Evolutionary conservation across 1,284 basidiomycete genomes (phyloP), one percentile per base, ranked within the genome.

Genomic region (Phellopilus nigrolimitatus): DNA sequence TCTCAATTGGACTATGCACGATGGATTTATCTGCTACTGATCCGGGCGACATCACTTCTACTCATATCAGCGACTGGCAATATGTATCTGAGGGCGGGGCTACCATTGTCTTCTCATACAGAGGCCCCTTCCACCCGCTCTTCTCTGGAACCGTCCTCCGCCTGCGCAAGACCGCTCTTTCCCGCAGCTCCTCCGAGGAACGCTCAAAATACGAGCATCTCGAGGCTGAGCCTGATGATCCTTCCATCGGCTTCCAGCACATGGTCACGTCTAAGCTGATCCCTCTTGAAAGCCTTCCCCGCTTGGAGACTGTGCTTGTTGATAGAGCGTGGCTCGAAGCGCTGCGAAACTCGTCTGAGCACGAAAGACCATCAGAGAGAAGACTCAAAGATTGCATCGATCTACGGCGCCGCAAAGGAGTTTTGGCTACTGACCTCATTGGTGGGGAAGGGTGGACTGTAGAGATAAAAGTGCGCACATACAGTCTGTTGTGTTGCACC

Each of bases 11-110:
- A 15, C 25, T 22, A 36, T 10, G 24, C 31, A 15, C 10, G 7
- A 47, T 48, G 46, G 13, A 38, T 33, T 19, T 28, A 27, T 30
- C 17, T 19, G 28, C 19, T 34, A 24, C 17, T 31, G 31, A 40
- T 28, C 39, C 28, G 13, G 45, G 30, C 25, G n/a, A n/a, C n/a
- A 17, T 19, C 13, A 83, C 76, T 7, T 64, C 62, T 15, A 76
- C 83, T n/a, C n/a, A n/a, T n/a, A n/a, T n/a, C 0, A 59, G 64
- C 4, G 72, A 91, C 63, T 95, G 92, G 93, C 69, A 66, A 54
- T 97, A 95, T 63, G 70, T 92, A 25, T 83, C 89, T 1, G 93
- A 95, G 68, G 93, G 93, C 12, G 90, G 88, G n/a, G 86, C 90
- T 7, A 88, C 89, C 7, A 80, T 91, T 57, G 89, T 95, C 19